Base-by-base conservation (phyloP, 768 basidiomycete species). In the Phanerochaete sordida region DNA sequence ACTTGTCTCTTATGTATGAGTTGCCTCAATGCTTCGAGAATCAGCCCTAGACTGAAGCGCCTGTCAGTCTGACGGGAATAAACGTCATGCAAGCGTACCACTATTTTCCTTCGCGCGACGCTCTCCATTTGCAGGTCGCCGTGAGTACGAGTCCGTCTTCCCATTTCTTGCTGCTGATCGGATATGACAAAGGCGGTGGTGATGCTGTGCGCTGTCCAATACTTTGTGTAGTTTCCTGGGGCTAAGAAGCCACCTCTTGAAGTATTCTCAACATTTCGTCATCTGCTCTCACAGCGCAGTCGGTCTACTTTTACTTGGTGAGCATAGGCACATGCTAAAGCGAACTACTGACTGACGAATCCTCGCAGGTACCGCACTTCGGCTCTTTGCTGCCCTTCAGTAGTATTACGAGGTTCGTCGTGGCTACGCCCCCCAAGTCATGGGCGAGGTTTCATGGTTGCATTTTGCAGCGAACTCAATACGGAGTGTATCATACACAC, bases 301-400 rank as follows among this genome's bases (percentile, higher is more conserved):
- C 77, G 2, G 67, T 81, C 28, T 79, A 78, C 62, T 76, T 77
- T 62, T 81, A 81, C 60, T 65, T 79, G 56, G 79, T 78, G 48
- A 35, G 69, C 58, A 19, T 30, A 5, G 33, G 11, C 9, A 16
- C 7, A 13, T 35, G 15, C 47, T 26, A 46, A 26, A 31, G 21
- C 46, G 2, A 12, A 23, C 11, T 47, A 16, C 19, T 47, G n/a
- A 44, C 46, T 21, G 16, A 8, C 3, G 11, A 47, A 7, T 47
- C 3, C 2, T 2, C n/a, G n/a, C 24, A 81, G 79, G 70, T 81
- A 4, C 79, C 78, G 1, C 70, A 78, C 59, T 81, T 75, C 53
- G 79, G 79, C 4, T 77, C 76, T 0, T 61, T 76, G 31, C 37
- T 62, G 12, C 78, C 75, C 2, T 69, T 81, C 13, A 61, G 60